Conservation (phyloP, 768 basidiomycete species). For the Lactifluus pinguis region DNA sequence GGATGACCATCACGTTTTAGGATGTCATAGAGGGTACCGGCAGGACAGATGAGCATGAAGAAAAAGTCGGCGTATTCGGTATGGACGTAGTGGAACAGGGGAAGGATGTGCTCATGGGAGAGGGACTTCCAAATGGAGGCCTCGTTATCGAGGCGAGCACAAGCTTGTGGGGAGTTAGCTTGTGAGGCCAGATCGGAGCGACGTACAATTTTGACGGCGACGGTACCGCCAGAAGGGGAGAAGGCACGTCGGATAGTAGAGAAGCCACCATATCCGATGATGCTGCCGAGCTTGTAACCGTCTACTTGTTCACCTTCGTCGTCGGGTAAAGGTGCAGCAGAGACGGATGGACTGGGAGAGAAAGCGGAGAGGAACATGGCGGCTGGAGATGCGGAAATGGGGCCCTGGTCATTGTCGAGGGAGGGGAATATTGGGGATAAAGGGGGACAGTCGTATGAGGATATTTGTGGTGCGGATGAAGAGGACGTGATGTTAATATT, state of each 20-base stretch:
- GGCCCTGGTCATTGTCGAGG: slow-evolving; percentile 1
- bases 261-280: slow-evolving; percentile 75
- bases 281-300: slow-evolving; percentile 65
- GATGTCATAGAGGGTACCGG: slow-evolving; percentile 79
- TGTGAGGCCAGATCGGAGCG: slow-evolving; percentile 47
- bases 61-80: slow-evolving; percentile 63
- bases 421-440: slow-evolving; percentile 10
- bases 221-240: slow-evolving; percentile 49
- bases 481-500: background rate
- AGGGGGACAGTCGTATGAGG: slow-evolving; percentile 1
- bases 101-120: slow-evolving; percentile 79
- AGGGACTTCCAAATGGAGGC: slow-evolving; percentile 64
- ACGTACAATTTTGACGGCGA: slow-evolving; percentile 79
- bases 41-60: slow-evolving; percentile 76
- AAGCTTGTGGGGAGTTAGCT: slow-evolving; percentile 37
- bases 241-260: slow-evolving; percentile 69
- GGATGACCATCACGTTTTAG: slow-evolving; percentile 61
- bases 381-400: slow-evolving; percentile 47
- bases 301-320: slow-evolving; percentile 58
- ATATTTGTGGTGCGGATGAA: slow-evolving; percentile 19
- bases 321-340: slow-evolving; percentile 39
- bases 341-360: slow-evolving; percentile 29
- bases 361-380: slow-evolving; percentile 68
- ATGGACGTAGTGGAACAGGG: slow-evolving; percentile 60
- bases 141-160: slow-evolving; percentile 60